Evolutionary conservation across 2,329 filamentous ascomycete genomes (phyloP).

Genomic region (Ophiostoma tasmaniense): DNA sequence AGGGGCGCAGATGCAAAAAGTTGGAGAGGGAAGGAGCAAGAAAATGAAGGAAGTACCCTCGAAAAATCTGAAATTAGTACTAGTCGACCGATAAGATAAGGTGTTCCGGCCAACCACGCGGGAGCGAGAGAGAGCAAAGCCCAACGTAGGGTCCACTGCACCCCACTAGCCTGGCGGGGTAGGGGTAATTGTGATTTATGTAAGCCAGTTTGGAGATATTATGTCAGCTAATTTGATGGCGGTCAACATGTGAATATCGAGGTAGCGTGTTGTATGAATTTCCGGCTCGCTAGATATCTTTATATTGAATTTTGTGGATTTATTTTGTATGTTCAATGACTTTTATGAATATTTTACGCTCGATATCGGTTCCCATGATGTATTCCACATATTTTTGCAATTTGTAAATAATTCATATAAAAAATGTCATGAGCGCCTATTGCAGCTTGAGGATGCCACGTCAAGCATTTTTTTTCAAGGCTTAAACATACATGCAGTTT

Average conservation of each 20-base stretch:
- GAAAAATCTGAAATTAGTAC: slow-evolving; percentile 2
- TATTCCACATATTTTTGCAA: too few species aligned
- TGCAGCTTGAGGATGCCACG: too few species aligned
- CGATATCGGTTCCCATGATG: too few species aligned
- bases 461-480: too few species aligned
- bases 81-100: slow-evolving; percentile 2
- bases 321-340: neutral
- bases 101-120: neutral
- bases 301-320: neutral
- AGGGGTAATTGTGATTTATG: neutral
- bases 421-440: too few species aligned
- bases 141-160: neutral
- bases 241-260: neutral
- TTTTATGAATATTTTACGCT: too few species aligned
- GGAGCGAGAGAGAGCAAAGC: neutral
- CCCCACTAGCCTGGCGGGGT: slow-evolving; percentile 4
- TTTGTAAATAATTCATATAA: too few species aligned
- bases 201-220: neutral
- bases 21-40: neutral
- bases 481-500: too few species aligned
- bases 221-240: neutral
- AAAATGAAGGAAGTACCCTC: neutral
- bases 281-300: neutral
- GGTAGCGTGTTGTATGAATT: neutral
- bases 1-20: neutral